Base-by-base conservation (phyloP, 2,329 filamentous ascomycete genomes). In the Cryphonectria japonica region DNA sequence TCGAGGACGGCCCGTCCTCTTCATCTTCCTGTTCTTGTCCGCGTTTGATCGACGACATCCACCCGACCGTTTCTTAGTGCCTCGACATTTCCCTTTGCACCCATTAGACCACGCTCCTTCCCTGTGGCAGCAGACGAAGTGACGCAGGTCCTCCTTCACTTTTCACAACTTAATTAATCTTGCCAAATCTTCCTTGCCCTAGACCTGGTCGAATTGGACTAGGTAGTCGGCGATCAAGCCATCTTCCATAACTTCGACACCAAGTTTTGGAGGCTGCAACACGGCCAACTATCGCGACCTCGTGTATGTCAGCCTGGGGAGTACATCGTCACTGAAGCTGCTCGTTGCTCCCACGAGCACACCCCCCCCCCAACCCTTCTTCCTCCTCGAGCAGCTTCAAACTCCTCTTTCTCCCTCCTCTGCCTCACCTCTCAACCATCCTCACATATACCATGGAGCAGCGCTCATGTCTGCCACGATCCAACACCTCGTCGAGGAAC, bases 391-490 rank as follows among this genome's bases (percentile, higher is more conserved):
- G 71, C 71, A 67, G 66, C 66, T 69, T 71, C 71, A 26, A 5
- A 34, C 39, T 41, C n/a, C 61, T 37, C n/a, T 50, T 1, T n/a
- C 29, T 29, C 34, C 34, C n/a, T 9, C 29, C 41, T 7, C 26
- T 37, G 6, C n/a, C 41, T 8, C 26, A 41, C 41, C 41, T 66
- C 63, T 52, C 29, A 8, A 2, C 41, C 34, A 14, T 41, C 59
- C 8, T 54, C 29, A 37, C 43, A 41, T 61, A 32, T 59, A 71
- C 32, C 63, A 73, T 73, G 72, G 70, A 72, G 39, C 43, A 66
- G 41, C 50, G 52, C 61, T 70, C 37, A 65, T 70, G 46, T 63
- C 37, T 70, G 22, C 65, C 72, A 39, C 63, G 41, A 62, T 69
- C 69, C 9, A 69, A 66, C 32, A 60, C 66, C 39, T 69, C 59